These are phyloP conservation scores for Rosa lucieae DNA, from an alignment of 306 rosid species.

Conservation along the genomic window DNA sequence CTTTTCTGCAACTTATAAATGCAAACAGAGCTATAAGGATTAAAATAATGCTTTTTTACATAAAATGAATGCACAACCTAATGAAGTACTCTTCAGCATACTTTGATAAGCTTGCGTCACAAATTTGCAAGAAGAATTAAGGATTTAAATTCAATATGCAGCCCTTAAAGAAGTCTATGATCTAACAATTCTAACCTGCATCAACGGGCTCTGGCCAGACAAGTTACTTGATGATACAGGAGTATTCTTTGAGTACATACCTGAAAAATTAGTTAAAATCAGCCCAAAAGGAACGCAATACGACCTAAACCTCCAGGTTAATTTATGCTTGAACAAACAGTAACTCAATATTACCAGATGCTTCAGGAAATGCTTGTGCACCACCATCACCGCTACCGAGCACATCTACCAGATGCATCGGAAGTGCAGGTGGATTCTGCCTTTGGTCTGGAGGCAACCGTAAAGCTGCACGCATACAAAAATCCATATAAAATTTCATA, in stretches of 20 bases:
- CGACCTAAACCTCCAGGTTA: conserved; percentile 20
- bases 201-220: conserved; percentile 56
- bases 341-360: conserved; percentile 46
- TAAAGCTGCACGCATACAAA: conserved; percentile 49
- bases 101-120: background rate
- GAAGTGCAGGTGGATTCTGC: conserved; percentile 75
- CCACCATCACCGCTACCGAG: conserved; percentile 53
- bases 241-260: conserved; percentile 62
- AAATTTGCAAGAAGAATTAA: conserved; percentile 1
- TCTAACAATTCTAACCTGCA: conserved; percentile 52
- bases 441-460: conserved; percentile 73
- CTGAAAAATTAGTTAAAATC: conserved; percentile 40
- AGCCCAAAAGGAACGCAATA: conserved; percentile 1
- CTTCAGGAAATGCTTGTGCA: conserved; percentile 56
- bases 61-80: background rate
- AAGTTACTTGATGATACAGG: conserved; percentile 59
- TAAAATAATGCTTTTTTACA: background rate
- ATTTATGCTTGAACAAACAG: conserved; percentile 22
- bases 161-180: conserved; percentile 25
- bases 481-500: conserved; percentile 23
- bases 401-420: conserved; percentile 80
- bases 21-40: background rate
- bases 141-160: conserved; percentile 14
- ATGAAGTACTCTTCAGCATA: background rate
- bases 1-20: conserved; percentile 7